Base-by-base conservation (phyloP, 257 asterid species). In the Cynanchum wilfordii region DNA sequence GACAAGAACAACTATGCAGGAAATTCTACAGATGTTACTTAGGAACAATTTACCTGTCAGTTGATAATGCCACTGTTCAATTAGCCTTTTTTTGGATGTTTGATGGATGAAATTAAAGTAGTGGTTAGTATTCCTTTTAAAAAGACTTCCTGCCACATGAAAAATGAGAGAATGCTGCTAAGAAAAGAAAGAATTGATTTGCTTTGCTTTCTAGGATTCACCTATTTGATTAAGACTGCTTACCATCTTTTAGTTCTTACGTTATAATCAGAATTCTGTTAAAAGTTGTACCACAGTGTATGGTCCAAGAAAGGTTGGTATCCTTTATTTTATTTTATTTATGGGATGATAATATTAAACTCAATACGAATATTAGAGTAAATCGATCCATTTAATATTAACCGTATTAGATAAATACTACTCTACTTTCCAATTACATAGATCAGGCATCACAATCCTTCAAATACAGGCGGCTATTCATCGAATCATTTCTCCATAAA, bases 251-350 rank as follows among this genome's bases (percentile, higher is more conserved):
- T 36, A 56, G 80, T 15, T 77, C 73, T 13, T 5, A 45, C 40
- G 69, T 77, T 24, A 16, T 55, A 36, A 54, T 77, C 80, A 54
- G 16, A 24, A 55, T 65, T 71, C 69, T 54, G 69, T 77, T 77
- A 69, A 11, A 65, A 49, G n/a, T 12, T 7, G 16, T 44, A 10
- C 38, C 27, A 4, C 63, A 64, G 3, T 16, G 29, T 65, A 17
- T 50, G 71, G 71, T 70, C 56, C 49, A 60, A 44, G 75, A 42
- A 62, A 63, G 76, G 17, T 76, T 24, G 52, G 76, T 64, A 29
- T 68, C 49, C 56, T 40, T 70, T 51, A 2, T 40, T 40, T 17
- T 33, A 33, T 33, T 33, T 33, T 33, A 33, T n/a, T n/a, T n/a
- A n/a, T n/a, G 36, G 36, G 38, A 0, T 33, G 4, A 33, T 33